phyloP scores from a whole-genome alignment of 2,329 filamentous ascomycete genomes.

The Biscogniauxia mediterranea region DNA sequence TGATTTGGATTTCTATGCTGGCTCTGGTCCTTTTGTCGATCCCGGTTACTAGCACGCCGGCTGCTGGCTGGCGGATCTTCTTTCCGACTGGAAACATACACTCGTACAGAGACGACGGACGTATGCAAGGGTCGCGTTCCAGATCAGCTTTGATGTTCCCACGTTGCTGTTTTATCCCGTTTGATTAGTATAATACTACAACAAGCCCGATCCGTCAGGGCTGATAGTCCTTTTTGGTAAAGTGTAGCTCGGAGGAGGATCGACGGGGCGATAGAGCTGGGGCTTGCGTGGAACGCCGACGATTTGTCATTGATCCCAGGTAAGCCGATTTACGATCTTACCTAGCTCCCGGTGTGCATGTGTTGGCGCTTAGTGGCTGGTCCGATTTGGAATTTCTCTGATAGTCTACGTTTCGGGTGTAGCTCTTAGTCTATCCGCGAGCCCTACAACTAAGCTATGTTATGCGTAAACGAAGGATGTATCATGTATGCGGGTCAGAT shows the following conservation, averaged over 20 bases:
- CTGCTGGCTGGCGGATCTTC: neutral
- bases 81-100: neutral
- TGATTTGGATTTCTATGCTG: conserved; percentile 11
- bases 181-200: neutral
- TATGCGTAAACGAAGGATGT: conserved; percentile 13
- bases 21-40: neutral
- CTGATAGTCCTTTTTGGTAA: neutral
- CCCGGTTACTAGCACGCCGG: no score
- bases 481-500: conserved; percentile 10
- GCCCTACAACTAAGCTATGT: neutral
- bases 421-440: conserved; percentile 4
- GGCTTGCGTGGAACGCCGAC: neutral
- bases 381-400: conserved; percentile 27
- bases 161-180: neutral
- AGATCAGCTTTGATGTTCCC: neutral
- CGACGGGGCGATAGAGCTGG: neutral
- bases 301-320: conserved; percentile 14
- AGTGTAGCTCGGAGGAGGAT: neutral
- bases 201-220: neutral
- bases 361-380: conserved; percentile 20
- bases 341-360: conserved; percentile 15
- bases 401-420: conserved; percentile 4
- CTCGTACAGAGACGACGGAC: neutral
- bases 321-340: conserved; percentile 1
- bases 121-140: neutral